Percentiles rank a stretch among this genome's conserved stretches.
These are phyloP conservation scores for Helichrysum umbraculigerum DNA, from an alignment of 129 eudicot genomes.

Conservation along the genomic window DNA sequence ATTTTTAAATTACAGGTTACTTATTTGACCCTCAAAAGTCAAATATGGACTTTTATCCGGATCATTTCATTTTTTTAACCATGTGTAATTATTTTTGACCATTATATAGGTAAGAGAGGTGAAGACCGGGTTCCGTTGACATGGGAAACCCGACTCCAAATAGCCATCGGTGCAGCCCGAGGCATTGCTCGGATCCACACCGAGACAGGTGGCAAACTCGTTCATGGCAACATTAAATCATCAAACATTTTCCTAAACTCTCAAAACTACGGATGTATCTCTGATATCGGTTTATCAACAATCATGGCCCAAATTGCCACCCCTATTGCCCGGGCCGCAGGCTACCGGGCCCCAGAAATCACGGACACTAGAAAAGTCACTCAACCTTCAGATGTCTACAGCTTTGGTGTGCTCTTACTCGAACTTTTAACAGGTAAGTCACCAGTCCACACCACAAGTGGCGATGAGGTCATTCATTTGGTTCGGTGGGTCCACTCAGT, in stretches of 20 bases:
- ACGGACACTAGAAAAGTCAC: slow-evolving; percentile 81
- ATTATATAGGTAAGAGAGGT: slow-evolving; percentile 66
- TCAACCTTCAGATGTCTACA: slow-evolving; percentile 82
- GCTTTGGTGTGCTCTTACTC: slow-evolving; percentile 86
- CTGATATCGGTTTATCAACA: slow-evolving; percentile 83
- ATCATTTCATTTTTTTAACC: background rate
- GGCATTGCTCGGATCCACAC: slow-evolving; percentile 81
- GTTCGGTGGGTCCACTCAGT: slow-evolving; percentile 99
- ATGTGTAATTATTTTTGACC: background rate
- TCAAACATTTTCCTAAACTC: slow-evolving; percentile 79
- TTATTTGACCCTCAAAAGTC: slow-evolving; percentile 18
- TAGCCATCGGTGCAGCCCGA: slow-evolving; percentile 83
- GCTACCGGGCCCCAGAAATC: slow-evolving; percentile 92
- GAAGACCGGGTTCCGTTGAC: slow-evolving; percentile 65
- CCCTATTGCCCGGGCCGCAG: slow-evolving; percentile 93
- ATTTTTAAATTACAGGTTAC: background rate
- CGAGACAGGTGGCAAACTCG: slow-evolving; percentile 66
- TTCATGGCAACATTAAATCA: slow-evolving; percentile 92
- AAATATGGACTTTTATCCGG: background rate
- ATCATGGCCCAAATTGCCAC: slow-evolving; percentile 76
- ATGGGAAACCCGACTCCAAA: slow-evolving; percentile 81
- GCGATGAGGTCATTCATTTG: slow-evolving; percentile 84
- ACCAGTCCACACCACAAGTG: slow-evolving; percentile 87
- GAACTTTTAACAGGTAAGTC: slow-evolving; percentile 88
- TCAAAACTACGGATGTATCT: slow-evolving; percentile 61